These are phyloP conservation scores for Debaryomyces tyrocola DNA, from an alignment of 805 yeast genomes.

Conservation along the genomic window DNA sequence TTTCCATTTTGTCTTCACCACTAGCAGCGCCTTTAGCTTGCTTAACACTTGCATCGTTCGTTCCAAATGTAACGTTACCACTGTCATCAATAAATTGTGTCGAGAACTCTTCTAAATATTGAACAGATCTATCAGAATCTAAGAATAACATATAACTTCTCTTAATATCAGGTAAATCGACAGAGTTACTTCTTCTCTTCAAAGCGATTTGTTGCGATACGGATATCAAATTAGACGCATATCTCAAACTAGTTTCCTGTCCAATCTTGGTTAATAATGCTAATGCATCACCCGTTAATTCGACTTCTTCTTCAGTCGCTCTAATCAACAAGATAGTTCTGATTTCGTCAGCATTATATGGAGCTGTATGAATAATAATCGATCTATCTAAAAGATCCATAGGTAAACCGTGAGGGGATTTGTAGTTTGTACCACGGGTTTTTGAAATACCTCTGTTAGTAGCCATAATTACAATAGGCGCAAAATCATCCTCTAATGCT, in stretches of 20 bases:
- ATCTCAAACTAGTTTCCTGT: slow-evolving; percentile 84
- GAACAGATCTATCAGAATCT: slow-evolving; percentile 87
- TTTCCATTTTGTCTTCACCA: slow-evolving; percentile 40
- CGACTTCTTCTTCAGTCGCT: slow-evolving; percentile 92
- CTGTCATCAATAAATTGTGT: slow-evolving; percentile 74
- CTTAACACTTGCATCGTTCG: background rate
- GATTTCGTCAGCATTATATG: slow-evolving; percentile 80
- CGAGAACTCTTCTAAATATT: slow-evolving; percentile 70
- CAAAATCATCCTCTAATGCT: slow-evolving; percentile 93
- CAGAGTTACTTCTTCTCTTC: slow-evolving; percentile 70
- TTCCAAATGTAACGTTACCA: slow-evolving; percentile 65
- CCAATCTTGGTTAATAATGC: slow-evolving; percentile 89
- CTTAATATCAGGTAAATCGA: slow-evolving; percentile 81
- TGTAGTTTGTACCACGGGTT: slow-evolving; percentile 90
- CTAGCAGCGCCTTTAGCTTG: slow-evolving; percentile 5
- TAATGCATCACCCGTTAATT: slow-evolving; percentile 76
- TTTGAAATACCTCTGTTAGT: slow-evolving; percentile 94
- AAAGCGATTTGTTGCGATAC: slow-evolving; percentile 85
- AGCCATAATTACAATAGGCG: slow-evolving; percentile 98
- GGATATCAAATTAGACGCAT: slow-evolving; percentile 86
- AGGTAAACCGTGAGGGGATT: slow-evolving; percentile 97
- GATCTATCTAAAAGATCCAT: slow-evolving; percentile 91
- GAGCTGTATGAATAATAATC: slow-evolving; percentile 83
- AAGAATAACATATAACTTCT: slow-evolving; percentile 83
- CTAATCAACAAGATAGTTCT: slow-evolving; percentile 83